A percentile compares a stretch with the other conserved stretches of the same genome.
Conservation (phyloP, 768 basidiomycete species). For the Lentinula raphanica region DNA sequence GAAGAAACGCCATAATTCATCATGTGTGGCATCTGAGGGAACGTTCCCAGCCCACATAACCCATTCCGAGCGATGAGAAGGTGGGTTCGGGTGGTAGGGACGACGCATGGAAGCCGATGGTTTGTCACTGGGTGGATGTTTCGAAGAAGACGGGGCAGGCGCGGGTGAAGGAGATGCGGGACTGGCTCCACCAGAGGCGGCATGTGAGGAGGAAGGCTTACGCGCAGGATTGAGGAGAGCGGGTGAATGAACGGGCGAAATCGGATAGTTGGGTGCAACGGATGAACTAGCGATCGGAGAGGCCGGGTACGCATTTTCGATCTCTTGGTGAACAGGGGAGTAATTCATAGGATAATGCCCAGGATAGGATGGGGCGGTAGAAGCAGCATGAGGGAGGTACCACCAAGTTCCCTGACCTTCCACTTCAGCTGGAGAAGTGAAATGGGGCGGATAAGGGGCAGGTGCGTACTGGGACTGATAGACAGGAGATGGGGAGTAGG, state of each 20-base stretch:
- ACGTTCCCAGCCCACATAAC: constrained; percentile 98
- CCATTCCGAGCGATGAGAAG: constrained; percentile 78
- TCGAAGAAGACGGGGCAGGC: background rate
- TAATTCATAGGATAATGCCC: constrained; percentile 27
- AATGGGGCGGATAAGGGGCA: constrained; percentile 32
- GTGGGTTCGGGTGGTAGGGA: constrained; percentile 65
- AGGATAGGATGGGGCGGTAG: constrained; percentile 24
- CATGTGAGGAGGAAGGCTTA: constrained; percentile 5
- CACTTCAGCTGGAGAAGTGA: constrained; percentile 22
- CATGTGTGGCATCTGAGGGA: constrained; percentile 72
- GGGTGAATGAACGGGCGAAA: constrained; percentile 3
- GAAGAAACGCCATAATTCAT: constrained; percentile 87
- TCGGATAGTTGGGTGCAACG: constrained; percentile 13
- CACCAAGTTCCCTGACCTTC: constrained; percentile 51
- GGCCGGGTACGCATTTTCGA: constrained; percentile 17
- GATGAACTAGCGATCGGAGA: constrained; percentile 17
- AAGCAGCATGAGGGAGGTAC: constrained; percentile 35
- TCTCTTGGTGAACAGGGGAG: constrained; percentile 18
- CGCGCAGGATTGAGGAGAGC: background rate
- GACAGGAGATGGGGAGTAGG: constrained; percentile 28
- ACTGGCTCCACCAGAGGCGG: background rate
- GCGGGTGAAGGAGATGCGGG: constrained; percentile 1
- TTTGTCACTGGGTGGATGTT: constrained; percentile 16
- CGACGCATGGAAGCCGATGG: constrained; percentile 33
- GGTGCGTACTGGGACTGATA: constrained; percentile 35